Conservation (phyloP, 2,329 filamentous ascomycete genomes). For the Paecilomyces sp. region DNA sequence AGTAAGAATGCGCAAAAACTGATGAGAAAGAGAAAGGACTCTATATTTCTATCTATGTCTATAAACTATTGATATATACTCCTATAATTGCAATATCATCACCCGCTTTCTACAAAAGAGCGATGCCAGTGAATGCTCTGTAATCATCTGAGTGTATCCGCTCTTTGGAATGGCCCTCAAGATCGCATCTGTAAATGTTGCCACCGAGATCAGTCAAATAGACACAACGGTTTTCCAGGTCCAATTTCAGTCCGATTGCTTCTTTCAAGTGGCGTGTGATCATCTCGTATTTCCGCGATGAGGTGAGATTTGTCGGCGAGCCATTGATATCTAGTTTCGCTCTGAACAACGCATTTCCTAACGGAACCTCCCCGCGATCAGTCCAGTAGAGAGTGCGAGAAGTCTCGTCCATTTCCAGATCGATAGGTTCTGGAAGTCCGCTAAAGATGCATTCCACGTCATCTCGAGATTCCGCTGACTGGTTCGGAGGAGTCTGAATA, state of each 20-base stretch:
- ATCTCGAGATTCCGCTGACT: conserved; percentile 23
- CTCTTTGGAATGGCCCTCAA: conserved; percentile 12
- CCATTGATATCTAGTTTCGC: conserved; percentile 13
- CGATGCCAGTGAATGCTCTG: conserved; percentile 14
- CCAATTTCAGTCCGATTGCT: conserved; percentile 40
- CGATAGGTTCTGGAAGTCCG: conserved; percentile 49
- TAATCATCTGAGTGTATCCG: conserved; percentile 8
- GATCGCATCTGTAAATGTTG: conserved; percentile 16
- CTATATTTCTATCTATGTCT: neutral
- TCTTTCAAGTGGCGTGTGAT: conserved; percentile 36
- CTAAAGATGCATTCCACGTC: conserved; percentile 40
- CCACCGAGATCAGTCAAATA: conserved; percentile 23
- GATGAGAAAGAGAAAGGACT: neutral
- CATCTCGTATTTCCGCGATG: conserved; percentile 12
- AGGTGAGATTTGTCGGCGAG: conserved; percentile 19
- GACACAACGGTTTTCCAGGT: conserved; percentile 10
- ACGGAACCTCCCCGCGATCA: conserved; percentile 51
- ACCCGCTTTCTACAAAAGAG: neutral
- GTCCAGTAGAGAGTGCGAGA: conserved; percentile 51
- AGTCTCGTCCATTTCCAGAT: conserved; percentile 48
- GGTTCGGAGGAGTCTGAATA: conserved; percentile 31
- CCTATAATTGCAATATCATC: neutral
- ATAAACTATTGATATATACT: too few relatives aligned
- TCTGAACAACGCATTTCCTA: conserved; percentile 48
- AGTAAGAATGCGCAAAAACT: neutral